Evolutionary conservation across 2,329 filamentous ascomycete genomes (phyloP).

Genomic region (Apiospora koreana): DNA sequence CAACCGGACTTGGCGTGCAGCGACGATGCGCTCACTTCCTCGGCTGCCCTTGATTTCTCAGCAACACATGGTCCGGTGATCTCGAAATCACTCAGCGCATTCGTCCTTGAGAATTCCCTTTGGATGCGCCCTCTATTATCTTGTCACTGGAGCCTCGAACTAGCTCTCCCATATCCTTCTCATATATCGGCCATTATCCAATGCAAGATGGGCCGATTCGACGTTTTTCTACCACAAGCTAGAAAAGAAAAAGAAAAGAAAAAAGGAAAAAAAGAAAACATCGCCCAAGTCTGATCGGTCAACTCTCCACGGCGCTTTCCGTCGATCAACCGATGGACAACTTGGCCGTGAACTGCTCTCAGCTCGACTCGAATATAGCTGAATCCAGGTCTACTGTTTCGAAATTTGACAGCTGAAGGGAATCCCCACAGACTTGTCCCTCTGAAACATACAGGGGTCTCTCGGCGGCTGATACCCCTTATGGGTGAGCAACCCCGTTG

Average conservation of each 20-base stretch:
- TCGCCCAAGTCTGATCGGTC: neutral
- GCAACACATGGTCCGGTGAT: neutral
- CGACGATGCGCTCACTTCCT: neutral
- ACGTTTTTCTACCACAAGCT: neutral
- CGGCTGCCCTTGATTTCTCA: neutral
- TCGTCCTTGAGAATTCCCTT: neutral
- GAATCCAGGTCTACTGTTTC: neutral
- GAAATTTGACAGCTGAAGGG: neutral
- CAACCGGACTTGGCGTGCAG: neutral
- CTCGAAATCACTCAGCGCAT: neutral
- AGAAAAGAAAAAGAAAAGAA: too few relatives aligned
- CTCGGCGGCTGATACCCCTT: neutral
- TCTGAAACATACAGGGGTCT: neutral
- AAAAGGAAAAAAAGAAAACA: too few relatives aligned
- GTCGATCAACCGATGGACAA: neutral
- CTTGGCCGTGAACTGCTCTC: neutral
- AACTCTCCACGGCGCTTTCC: neutral
- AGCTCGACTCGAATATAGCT: neutral
- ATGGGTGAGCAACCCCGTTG: neutral
- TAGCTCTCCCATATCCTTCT: neutral
- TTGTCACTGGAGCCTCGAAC: neutral
- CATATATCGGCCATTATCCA: too few relatives aligned
- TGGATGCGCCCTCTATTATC: neutral
- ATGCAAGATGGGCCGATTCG: too few relatives aligned
- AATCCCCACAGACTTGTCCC: neutral